Evolutionary conservation across 805 yeast species (phyloP).

Genomic region (Zygotorulaspora chibaensis): DNA sequence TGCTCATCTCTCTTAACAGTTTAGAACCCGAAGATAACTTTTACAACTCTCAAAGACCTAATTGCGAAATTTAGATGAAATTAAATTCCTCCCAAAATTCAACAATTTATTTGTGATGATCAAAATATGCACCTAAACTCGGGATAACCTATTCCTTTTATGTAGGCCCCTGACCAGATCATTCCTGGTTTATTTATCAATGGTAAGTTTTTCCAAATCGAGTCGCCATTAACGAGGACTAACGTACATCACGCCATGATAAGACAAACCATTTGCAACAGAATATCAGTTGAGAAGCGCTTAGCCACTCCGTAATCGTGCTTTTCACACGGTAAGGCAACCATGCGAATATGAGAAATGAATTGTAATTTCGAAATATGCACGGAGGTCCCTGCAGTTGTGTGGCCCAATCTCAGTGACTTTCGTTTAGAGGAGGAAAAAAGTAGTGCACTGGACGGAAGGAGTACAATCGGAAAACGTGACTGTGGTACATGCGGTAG

Average conservation of each 20-base stretch:
- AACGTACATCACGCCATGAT: conserved; percentile 8
- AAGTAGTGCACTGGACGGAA: background rate
- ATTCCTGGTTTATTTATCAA: background rate
- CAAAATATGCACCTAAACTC: too few relatives aligned
- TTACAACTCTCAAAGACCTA: too few relatives aligned
- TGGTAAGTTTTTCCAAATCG: background rate
- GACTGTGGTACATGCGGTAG: too few relatives aligned
- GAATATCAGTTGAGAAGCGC: too few relatives aligned
- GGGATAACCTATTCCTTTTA: background rate
- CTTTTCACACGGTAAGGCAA: too few relatives aligned
- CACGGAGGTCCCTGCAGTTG: background rate
- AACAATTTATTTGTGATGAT: background rate
- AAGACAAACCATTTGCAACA: background rate
- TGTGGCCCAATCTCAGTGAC: background rate
- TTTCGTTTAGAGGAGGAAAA: background rate
- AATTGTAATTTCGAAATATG: background rate
- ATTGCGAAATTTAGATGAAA: background rate
- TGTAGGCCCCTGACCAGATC: conserved; percentile 9
- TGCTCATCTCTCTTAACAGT: too few relatives aligned
- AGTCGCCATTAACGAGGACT: conserved; percentile 8
- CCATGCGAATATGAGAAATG: too few relatives aligned
- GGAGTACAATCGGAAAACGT: background rate
- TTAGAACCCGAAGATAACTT: too few relatives aligned
- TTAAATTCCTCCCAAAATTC: background rate
- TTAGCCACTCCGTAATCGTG: too few relatives aligned